Conservation (phyloP, 306 rosid genomes). For the Acacia melanoxylon region DNA sequence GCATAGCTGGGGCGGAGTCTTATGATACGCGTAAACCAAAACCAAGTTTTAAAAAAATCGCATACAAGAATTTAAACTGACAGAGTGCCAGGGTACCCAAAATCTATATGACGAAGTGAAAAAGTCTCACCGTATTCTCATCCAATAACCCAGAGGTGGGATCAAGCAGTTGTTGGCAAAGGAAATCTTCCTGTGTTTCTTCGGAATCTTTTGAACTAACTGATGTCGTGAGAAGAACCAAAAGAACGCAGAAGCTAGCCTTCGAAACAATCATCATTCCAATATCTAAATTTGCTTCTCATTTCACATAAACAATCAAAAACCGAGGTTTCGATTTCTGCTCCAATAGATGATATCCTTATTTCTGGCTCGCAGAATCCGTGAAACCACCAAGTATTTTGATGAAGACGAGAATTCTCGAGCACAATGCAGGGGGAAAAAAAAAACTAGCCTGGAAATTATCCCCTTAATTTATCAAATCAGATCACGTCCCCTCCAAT, state of each 20-base stretch:
- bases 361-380: conserved; percentile 15
- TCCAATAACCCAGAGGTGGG: conserved; percentile 60
- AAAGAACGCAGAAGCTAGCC: conserved; percentile 50
- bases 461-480: conserved; percentile 26
- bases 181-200: conserved; percentile 50
- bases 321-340: conserved; percentile 20
- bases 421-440: conserved; percentile 4
- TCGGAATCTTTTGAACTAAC: conserved; percentile 41
- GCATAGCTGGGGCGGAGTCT: neutral
- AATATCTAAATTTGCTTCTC: conserved; percentile 50
- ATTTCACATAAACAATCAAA: conserved; percentile 36
- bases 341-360: conserved; percentile 26
- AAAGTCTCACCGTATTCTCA: conserved; percentile 60
- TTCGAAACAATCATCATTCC: conserved; percentile 64
- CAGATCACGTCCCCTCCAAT: conserved; percentile 25
- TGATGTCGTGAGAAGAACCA: conserved; percentile 53
- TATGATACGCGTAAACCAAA: neutral
- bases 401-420: conserved; percentile 29
- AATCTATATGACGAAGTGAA: conserved; percentile 19
- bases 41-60: neutral
- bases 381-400: conserved; percentile 40
- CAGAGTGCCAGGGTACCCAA: conserved; percentile 9
- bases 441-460: conserved; percentile 13
- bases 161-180: conserved; percentile 57
- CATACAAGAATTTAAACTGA: neutral